These are phyloP conservation scores for Pinus taeda DNA, from an alignment of 75 land plant genomes.

Conservation along the genomic window DNA sequence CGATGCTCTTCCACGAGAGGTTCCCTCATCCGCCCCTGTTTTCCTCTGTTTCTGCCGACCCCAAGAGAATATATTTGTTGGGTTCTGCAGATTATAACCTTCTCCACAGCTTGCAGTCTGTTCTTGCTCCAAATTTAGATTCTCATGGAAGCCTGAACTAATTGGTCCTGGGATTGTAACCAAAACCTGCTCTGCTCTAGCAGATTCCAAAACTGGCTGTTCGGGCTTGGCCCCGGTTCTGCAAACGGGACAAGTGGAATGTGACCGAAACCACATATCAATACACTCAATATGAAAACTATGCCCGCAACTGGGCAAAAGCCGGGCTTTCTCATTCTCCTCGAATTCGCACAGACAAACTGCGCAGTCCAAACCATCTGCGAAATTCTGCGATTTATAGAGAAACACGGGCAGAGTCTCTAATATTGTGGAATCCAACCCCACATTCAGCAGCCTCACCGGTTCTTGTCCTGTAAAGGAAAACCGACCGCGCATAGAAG, in stretches of 20 bases:
- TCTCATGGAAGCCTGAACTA: no score
- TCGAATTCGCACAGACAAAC: slow-evolving; percentile 27
- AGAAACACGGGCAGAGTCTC: slow-evolving; percentile 28
- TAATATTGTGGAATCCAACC: slow-evolving; percentile 21
- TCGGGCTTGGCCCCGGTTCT: slow-evolving; percentile 11
- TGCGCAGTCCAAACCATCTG: slow-evolving; percentile 17
- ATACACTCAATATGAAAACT: slow-evolving; percentile 26
- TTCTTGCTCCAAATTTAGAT: no score
- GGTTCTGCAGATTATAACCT: no score
- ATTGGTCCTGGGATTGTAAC: no score
- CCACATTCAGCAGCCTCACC: background rate
- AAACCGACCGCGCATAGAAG: background rate
- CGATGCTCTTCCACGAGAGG: no score
- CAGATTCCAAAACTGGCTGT: no score
- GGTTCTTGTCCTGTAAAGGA: background rate
- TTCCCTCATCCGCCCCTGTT: no score
- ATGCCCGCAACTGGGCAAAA: slow-evolving; percentile 24
- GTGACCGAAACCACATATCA: slow-evolving; percentile 21
- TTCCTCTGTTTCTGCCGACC: no score
- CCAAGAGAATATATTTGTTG: no score
- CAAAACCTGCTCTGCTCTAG: no score
- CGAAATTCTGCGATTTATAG: slow-evolving; percentile 9
- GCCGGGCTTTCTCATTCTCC: slow-evolving; percentile 11
- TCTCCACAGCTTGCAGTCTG: no score
- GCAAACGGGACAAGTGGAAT: slow-evolving; percentile 33